Conservation (phyloP, 2,329 filamentous ascomycete species). For the Cordyceps tenuipes region DNA sequence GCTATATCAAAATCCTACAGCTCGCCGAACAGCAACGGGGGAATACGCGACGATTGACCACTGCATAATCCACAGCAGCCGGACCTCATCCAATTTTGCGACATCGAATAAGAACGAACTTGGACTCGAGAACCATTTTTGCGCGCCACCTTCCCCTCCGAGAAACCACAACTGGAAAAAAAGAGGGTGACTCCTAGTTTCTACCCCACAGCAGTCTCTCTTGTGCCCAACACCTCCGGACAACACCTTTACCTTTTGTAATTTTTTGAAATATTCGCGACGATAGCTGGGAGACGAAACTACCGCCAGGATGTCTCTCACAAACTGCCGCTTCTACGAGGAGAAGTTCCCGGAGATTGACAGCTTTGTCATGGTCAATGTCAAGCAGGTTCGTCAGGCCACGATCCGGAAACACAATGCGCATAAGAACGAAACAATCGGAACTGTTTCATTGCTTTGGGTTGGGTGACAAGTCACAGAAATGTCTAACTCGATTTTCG, state of each 20-base stretch:
- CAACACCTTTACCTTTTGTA: conserved; percentile 6
- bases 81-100: neutral
- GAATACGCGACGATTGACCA: conserved; percentile 5
- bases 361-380: conserved; percentile 99
- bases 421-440: neutral
- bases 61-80: neutral
- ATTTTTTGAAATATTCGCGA: neutral
- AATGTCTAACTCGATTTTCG: neutral
- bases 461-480: neutral
- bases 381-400: conserved; percentile 68
- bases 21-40: neutral
- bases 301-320: conserved; percentile 77
- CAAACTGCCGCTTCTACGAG: conserved; percentile 95
- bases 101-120: conserved; percentile 13
- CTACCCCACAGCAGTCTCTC: conserved; percentile 9
- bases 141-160: neutral
- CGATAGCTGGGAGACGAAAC: conserved; percentile 17
- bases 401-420: conserved; percentile 1
- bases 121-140: neutral
- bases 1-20: conserved; percentile 5
- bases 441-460: neutral
- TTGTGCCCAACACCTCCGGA: conserved; percentile 12
- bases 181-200: conserved; percentile 10
- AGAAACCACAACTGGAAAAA: conserved; percentile 1
- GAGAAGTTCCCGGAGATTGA: conserved; percentile 94